Evolutionary conservation across 148 eudicot genomes (phyloP).

Genomic region (Rhododendron mucronatum): DNA sequence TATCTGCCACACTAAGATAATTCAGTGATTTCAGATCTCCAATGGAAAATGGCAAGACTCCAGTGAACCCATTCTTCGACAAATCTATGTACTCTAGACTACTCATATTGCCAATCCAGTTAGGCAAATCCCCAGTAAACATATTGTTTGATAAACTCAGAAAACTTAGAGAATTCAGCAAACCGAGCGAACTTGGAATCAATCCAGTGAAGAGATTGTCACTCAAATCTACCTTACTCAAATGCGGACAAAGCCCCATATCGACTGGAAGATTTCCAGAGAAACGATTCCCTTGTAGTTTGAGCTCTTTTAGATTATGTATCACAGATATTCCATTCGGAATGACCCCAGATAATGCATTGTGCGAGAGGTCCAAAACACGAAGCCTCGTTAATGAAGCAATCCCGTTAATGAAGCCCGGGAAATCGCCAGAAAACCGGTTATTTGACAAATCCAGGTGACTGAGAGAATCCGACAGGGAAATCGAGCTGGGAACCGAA

Average conservation of each 20-base stretch:
- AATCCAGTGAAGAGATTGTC: slow-evolving; percentile 48
- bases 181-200: slow-evolving; percentile 48
- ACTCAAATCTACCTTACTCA: slow-evolving; percentile 48
- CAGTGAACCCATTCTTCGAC: slow-evolving; percentile 56
- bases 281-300: slow-evolving; percentile 63
- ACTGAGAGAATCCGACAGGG: slow-evolving; percentile 42
- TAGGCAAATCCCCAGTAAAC: slow-evolving; percentile 58
- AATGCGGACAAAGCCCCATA: slow-evolving; percentile 74
- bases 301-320: slow-evolving; percentile 62
- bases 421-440: slow-evolving; percentile 58
- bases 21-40: slow-evolving; percentile 48
- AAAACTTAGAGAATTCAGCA: slow-evolving; percentile 35
- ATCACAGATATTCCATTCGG: slow-evolving; percentile 46
- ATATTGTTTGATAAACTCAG: slow-evolving; percentile 50
- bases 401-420: slow-evolving; percentile 34
- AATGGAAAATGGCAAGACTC: slow-evolving; percentile 50
- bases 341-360: slow-evolving; percentile 50
- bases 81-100: slow-evolving; percentile 55
- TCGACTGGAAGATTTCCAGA: slow-evolving; percentile 64
- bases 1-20: slow-evolving; percentile 43
- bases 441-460: slow-evolving; percentile 65
- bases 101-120: slow-evolving; percentile 51
- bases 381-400: slow-evolving; percentile 64
- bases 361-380: slow-evolving; percentile 69
- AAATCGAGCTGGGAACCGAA: slow-evolving; percentile 51